These are phyloP conservation scores for Flaveria sonorensis DNA, from an alignment of 129 eudicot species.

Conservation along the genomic window DNA sequence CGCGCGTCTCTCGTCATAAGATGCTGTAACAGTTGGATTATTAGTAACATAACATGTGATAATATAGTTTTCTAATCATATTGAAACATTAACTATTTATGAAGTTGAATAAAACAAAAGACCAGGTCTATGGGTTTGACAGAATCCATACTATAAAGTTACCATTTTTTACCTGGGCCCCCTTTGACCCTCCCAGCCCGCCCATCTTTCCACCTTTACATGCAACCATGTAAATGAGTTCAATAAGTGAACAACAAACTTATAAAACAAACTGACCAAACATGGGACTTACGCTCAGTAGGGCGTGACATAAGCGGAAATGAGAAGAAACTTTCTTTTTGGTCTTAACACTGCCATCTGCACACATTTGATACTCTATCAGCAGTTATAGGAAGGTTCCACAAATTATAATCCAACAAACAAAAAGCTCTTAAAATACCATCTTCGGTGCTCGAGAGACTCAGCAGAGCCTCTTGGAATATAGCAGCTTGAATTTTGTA, in stretches of 20 bases:
- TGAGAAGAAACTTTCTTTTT: slow-evolving; percentile 63
- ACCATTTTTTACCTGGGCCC: background rate
- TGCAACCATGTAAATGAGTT: background rate
- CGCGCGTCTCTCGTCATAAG: slow-evolving; percentile 70
- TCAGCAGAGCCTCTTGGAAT: slow-evolving; percentile 64
- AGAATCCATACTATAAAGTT: background rate
- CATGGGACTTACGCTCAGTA: slow-evolving; percentile 75
- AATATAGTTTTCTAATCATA: too few relatives aligned
- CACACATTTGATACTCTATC: slow-evolving; percentile 34
- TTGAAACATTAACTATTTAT: too few relatives aligned
- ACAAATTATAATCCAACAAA: slow-evolving; percentile 2
- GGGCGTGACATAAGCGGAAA: slow-evolving; percentile 74
- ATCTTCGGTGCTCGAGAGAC: slow-evolving; percentile 43
- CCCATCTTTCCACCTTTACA: background rate
- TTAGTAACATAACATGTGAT: slow-evolving; percentile 18
- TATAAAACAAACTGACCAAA: background rate
- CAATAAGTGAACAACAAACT: background rate
- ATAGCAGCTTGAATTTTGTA: slow-evolving; percentile 79
- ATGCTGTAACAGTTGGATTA: slow-evolving; percentile 50
- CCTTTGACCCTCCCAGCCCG: background rate
- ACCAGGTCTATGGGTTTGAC: background rate
- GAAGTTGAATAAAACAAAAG: background rate
- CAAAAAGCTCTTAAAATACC: slow-evolving; percentile 31
- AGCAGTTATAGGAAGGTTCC: slow-evolving; percentile 12
- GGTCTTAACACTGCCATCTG: slow-evolving; percentile 45